These are phyloP conservation scores for Penicillium aurantiogriseum DNA, from an alignment of 2,329 filamentous ascomycete species.

Conservation along the genomic window DNA sequence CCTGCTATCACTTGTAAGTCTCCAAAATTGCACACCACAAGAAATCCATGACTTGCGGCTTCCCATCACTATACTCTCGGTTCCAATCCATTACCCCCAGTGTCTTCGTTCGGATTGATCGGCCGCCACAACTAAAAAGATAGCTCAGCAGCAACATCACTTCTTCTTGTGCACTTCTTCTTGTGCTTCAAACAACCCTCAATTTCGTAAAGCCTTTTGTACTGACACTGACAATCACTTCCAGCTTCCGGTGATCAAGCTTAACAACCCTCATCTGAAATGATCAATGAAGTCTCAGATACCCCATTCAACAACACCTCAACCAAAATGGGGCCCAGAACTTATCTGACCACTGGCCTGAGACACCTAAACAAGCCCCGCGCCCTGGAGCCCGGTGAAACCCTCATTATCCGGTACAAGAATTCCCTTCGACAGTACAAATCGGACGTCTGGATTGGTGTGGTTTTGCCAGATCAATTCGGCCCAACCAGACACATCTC, in stretches of 20 bases:
- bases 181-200: fast-evolving
- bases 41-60: background rate
- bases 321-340: background rate
- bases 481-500: constrained; percentile 1
- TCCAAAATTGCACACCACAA: background rate
- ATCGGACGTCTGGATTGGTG: constrained; percentile 14
- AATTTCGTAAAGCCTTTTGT: background rate
- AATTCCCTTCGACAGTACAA: constrained; percentile 6
- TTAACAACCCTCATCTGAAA: background rate
- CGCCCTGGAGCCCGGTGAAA: constrained; percentile 6
- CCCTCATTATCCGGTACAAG: constrained; percentile 12
- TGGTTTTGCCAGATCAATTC: constrained; percentile 6
- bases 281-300: background rate
- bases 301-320: background rate
- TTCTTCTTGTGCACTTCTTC: background rate
- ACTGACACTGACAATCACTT: background rate
- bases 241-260: background rate
- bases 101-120: background rate
- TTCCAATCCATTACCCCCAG: background rate
- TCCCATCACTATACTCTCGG: too few species aligned
- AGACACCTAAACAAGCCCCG: background rate
- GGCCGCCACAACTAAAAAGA: background rate
- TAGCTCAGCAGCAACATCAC: background rate
- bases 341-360: background rate
- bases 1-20: too few species aligned